Base-by-base conservation (phyloP, 371 early-diverging fungal genomes). In the Apophysomyces variabilis region DNA sequence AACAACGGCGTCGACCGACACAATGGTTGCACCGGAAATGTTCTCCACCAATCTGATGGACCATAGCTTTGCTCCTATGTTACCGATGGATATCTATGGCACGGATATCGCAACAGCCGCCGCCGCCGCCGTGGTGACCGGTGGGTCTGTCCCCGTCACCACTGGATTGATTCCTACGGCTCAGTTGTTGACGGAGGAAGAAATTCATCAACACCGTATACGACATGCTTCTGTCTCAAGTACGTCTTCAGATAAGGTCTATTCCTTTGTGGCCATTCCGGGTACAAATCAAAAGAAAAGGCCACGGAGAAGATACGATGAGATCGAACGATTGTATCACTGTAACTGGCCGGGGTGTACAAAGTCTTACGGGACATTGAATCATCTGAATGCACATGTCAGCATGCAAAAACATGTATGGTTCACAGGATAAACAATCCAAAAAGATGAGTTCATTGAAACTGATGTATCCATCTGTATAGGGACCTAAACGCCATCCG, bases 341-440 rank as follows among this genome's bases (percentile, higher is more conserved):
- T 88, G 88, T 69, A 82, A 74, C 60, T 82, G 71, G 68, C 67
- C 62, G 0, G 83, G 77, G 21, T 88, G 88, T 58, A 73, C 76
- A 43, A 88, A 88, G 69, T 68, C 79, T 16, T 88, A 88, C 58
- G 88, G 88, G 9, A 88, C 88, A 4, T 64, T 88, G 21, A 88
- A 86, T 66, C 85, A 88, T 63, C 66, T 88, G 45, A 88, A 88
- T 47, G 81, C 85, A 5, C 88, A 88, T 66, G 82, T 88, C 16
- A 69, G 65, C 38, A 83, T 86, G 85, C 88, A 88, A 67, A 78
- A 79, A 58, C 88, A 88, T 60, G 88, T 70, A 70, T 50, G 66
- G 38, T 35, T 57, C 32, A 58, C 32, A 26, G 32, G 39, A 36
- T 7, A 58, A 36, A 58, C 5, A 58, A 58, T 35, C 13, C 7